A percentile compares a stretch with the other conserved stretches of the same genome.
phyloP scores from a whole-genome alignment of 495 filamentous ascomycete genomes.

The Collariella sp. region DNA sequence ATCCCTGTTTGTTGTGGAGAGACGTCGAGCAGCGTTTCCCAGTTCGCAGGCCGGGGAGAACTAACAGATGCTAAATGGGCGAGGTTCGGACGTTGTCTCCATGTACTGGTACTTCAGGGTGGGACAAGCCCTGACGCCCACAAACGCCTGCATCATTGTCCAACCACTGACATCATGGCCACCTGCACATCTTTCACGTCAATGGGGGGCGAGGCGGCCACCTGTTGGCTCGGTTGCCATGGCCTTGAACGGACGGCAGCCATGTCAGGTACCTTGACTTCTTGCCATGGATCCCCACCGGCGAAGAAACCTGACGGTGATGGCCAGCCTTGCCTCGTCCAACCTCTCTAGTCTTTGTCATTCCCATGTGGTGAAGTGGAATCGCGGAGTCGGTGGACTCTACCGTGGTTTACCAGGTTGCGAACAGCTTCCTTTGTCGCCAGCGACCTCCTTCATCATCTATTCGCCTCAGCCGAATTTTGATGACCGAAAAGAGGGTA shows the following conservation, averaged over 20 bases:
- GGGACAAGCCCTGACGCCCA: not conserved
- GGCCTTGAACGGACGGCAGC: not conserved
- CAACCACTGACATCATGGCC: conserved; percentile 28
- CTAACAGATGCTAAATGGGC: not conserved
- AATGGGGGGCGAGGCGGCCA: conserved; percentile 4
- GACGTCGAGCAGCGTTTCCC: not conserved
- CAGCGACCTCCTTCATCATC: not conserved
- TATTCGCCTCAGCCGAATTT: not conserved
- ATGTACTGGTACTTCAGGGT: too few species aligned
- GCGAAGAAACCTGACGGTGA: too few species aligned
- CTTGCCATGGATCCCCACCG: too few species aligned
- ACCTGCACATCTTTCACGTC: conserved; percentile 4
- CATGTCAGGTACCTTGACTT: too few species aligned
- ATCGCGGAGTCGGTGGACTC: not conserved
- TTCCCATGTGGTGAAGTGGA: not conserved
- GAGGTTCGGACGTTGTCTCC: not conserved
- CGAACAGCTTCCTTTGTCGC: not conserved
- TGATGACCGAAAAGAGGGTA: not conserved
- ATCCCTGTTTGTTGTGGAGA: too few species aligned
- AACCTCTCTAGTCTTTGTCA: not conserved
- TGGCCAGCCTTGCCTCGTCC: too few species aligned
- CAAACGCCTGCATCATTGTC: not conserved
- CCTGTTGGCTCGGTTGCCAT: conserved; percentile 3
- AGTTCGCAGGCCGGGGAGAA: not conserved
- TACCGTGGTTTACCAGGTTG: not conserved